Conservation (phyloP, 768 basidiomycete species). For the Mycena floridula region DNA sequence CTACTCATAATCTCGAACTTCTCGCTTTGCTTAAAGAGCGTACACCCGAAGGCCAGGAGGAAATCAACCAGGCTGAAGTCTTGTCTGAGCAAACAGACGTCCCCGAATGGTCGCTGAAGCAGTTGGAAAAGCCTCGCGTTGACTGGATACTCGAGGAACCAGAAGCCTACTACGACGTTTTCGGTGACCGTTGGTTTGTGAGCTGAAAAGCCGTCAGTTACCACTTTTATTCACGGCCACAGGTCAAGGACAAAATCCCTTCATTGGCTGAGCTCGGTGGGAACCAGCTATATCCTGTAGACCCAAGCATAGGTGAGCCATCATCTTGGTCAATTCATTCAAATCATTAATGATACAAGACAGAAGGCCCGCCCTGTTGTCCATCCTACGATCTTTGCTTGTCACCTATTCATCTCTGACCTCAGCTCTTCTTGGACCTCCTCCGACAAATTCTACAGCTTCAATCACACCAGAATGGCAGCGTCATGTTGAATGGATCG, state of each 20-base stretch:
- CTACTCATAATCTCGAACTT: constrained; percentile 64
- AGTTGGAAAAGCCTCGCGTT: constrained; percentile 80
- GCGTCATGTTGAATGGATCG: constrained; percentile 75
- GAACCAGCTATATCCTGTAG: constrained; percentile 71
- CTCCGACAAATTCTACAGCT: constrained; percentile 39
- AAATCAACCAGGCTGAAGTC: constrained; percentile 51
- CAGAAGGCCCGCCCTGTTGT: constrained; percentile 66
- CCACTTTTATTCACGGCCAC: constrained; percentile 9
- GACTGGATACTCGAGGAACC: constrained; percentile 90
- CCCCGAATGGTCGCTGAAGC: constrained; percentile 70
- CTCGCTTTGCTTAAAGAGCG: constrained; percentile 58
- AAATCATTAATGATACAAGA: constrained; percentile 35
- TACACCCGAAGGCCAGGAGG: constrained; percentile 31
- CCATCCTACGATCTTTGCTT: constrained; percentile 70
- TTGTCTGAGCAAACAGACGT: constrained; percentile 68
- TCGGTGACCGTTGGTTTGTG: constrained; percentile 90
- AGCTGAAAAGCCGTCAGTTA: constrained; percentile 21
- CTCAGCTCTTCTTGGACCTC: constrained; percentile 60
- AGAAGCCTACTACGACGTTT: constrained; percentile 64
- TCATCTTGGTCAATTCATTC: not conserved
- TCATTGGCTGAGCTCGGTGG: constrained; percentile 80
- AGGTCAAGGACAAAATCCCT: constrained; percentile 82
- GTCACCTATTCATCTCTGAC: constrained; percentile 75
- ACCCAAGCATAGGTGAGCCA: constrained; percentile 58
- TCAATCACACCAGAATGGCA: constrained; percentile 62